phyloP scores from a whole-genome alignment of 2,329 filamentous ascomycete species.

The Talaromyces marneffei region DNA sequence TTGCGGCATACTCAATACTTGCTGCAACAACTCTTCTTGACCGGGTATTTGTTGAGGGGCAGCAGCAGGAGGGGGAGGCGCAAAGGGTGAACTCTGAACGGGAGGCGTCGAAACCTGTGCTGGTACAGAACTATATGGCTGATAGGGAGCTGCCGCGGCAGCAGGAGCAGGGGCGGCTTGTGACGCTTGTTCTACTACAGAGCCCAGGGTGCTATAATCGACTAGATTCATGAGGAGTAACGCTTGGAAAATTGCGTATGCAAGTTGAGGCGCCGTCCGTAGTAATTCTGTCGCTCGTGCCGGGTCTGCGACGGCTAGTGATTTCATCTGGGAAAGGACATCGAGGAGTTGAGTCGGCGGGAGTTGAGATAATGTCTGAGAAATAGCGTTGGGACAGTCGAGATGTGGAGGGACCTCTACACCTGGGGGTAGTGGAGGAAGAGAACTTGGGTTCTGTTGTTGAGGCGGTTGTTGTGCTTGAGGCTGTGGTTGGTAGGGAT shows the following conservation, averaged over 20 bases:
- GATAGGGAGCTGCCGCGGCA: conserved; percentile 32
- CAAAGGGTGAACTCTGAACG: conserved; percentile 37
- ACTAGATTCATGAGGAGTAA: conserved; percentile 89
- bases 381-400: conserved; percentile 84
- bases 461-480: conserved; percentile 29
- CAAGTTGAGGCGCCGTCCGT: conserved; percentile 81
- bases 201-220: conserved; percentile 72
- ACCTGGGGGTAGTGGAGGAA: conserved; percentile 79
- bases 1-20: conserved; percentile 74
- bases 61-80: conserved; percentile 41
- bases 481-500: conserved; percentile 25
- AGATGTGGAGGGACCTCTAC: conserved; percentile 77
- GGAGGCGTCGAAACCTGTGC: conserved; percentile 51
- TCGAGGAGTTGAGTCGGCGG: conserved; percentile 86
- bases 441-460: conserved; percentile 46
- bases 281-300: conserved; percentile 79
- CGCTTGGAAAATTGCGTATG: conserved; percentile 92
- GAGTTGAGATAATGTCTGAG: conserved; percentile 78
- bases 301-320: conserved; percentile 74
- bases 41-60: conserved; percentile 48
- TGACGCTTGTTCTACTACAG: conserved; percentile 64
- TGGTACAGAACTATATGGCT: conserved; percentile 31
- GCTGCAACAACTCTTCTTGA: conserved; percentile 68
- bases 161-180: conserved; percentile 26
- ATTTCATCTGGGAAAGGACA: conserved; percentile 91